Percentiles rank a stretch among this genome's conserved stretches.
phyloP scores from a whole-genome alignment of 768 basidiomycete species.

The Phlebiopsis flavidoalba region DNA sequence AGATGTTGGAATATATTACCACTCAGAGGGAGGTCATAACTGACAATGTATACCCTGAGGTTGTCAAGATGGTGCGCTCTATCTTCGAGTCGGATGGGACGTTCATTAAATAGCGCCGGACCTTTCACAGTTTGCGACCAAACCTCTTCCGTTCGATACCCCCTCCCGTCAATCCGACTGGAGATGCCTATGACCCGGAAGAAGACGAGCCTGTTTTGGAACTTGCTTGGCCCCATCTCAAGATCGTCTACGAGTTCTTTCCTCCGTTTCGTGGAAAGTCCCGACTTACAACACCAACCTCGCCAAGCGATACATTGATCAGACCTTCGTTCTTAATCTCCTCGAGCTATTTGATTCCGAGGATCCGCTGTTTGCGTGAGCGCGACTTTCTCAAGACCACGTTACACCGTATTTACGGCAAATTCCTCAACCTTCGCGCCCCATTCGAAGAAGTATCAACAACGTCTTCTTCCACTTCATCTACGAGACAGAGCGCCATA shows the following conservation, averaged over 20 bases:
- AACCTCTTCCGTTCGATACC: constrained; percentile 99
- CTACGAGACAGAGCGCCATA: constrained; percentile 98
- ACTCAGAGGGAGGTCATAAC: constrained; percentile 95
- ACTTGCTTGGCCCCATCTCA: constrained; percentile 98
- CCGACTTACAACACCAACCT: constrained; percentile 98
- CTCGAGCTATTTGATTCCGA: constrained; percentile 98
- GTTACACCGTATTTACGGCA: constrained; percentile 97
- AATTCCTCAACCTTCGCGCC: constrained; percentile 97
- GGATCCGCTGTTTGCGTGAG: constrained; percentile 96
- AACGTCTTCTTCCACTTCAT: constrained; percentile 99
- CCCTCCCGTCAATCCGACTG: constrained; percentile 96
- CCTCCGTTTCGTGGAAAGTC: constrained; percentile 95
- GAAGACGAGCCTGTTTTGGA: constrained; percentile 99
- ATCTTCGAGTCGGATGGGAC: not conserved
- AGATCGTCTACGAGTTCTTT: constrained; percentile 99
- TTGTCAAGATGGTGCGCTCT: constrained; percentile 86
- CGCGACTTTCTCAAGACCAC: constrained; percentile 99
- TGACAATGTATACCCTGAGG: constrained; percentile 97
- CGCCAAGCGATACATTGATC: constrained; percentile 97
- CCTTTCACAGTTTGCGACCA: constrained; percentile 78
- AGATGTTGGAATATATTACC: constrained; percentile 99
- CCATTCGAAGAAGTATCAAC: constrained; percentile 98
- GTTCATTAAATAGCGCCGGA: not conserved
- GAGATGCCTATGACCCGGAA: constrained; percentile 98
- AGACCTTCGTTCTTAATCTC: constrained; percentile 90